Conservation (phyloP, 257 asterid species). For the Nicotiana benthamiana region DNA sequence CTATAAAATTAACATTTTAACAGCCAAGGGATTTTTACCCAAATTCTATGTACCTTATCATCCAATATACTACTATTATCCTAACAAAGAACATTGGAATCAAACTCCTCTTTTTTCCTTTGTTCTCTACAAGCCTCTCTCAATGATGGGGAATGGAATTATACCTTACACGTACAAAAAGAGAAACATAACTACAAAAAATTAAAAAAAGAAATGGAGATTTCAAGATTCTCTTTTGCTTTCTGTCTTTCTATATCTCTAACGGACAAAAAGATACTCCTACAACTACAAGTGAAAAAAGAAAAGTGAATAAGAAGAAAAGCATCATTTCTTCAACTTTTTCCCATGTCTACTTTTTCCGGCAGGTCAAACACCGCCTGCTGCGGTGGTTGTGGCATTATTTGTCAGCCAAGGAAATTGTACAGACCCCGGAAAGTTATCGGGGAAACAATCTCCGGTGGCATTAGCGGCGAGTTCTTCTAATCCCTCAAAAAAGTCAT, state of each 20-base stretch:
- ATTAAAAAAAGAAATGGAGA: conserved; percentile 8
- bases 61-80: background rate
- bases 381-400: conserved; percentile 42
- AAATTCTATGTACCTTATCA: background rate
- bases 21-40: background rate
- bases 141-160: conserved; percentile 12
- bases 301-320: conserved; percentile 56
- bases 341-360: background rate
- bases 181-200: conserved; percentile 2
- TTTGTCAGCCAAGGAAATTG: conserved; percentile 49
- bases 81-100: conserved; percentile 9
- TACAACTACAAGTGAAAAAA: conserved; percentile 27
- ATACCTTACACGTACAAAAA: conserved; percentile 16
- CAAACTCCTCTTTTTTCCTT: conserved; percentile 21
- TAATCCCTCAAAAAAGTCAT: conserved; percentile 70
- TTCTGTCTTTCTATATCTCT: conserved; percentile 26
- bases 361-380: conserved; percentile 53
- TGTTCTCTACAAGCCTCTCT: conserved; percentile 18
- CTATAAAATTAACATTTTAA: conserved; percentile 5
- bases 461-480: conserved; percentile 44
- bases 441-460: conserved; percentile 26
- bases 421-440: conserved; percentile 22
- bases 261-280: conserved; percentile 40
- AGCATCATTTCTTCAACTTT: conserved; percentile 32
- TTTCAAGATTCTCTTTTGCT: conserved; percentile 40